A percentile compares a stretch with the other conserved stretches of the same genome.
Conservation (phyloP, 441 rosid genomes). For the Arabidopsis lyrata region DNA sequence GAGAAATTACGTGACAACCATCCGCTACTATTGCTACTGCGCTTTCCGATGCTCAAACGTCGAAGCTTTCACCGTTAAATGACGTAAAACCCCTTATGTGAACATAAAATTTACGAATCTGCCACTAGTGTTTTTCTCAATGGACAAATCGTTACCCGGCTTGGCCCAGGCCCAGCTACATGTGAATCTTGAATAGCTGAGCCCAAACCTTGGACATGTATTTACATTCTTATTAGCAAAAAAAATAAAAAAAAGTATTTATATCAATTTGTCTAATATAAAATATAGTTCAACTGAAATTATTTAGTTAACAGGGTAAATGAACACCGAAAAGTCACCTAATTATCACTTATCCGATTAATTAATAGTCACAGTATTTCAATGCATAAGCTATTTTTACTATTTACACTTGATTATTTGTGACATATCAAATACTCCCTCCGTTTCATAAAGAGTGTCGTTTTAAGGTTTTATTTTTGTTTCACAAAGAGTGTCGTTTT, state of each 20-base stretch:
- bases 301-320: background rate
- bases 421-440: background rate
- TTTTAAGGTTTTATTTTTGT: too few species aligned
- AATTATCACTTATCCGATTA: background rate
- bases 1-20: background rate
- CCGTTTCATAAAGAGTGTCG: too few species aligned
- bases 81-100: background rate
- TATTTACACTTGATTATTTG: background rate
- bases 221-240: too few species aligned
- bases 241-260: too few species aligned
- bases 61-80: background rate
- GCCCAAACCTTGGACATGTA: conserved; percentile 1
- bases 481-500: too few species aligned
- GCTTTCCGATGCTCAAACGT: conserved; percentile 12
- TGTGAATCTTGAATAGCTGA: background rate
- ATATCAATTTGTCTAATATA: too few species aligned
- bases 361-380: conserved; percentile 7
- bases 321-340: background rate
- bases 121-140: background rate
- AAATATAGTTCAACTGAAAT: background rate
- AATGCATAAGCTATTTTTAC: background rate
- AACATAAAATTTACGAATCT: background rate
- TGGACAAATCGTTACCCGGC: background rate
- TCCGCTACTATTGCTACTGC: background rate
- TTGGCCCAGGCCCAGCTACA: conserved; percentile 12